These are phyloP conservation scores for Zygotorulaspora sp. DNA, from an alignment of 805 yeast species.

Conservation along the genomic window DNA sequence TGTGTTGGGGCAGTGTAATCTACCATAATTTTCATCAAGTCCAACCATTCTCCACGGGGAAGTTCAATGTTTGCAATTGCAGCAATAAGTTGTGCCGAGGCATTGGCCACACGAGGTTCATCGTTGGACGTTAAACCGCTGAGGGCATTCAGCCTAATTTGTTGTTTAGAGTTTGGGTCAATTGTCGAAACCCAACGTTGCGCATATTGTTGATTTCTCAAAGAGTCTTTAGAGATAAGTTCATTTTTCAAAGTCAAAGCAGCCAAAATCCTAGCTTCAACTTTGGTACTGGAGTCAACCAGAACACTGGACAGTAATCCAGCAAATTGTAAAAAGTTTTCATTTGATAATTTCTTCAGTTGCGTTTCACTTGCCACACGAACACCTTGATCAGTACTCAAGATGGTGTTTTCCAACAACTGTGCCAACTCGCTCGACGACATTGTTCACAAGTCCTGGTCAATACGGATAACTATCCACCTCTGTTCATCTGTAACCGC, in stretches of 20 bases:
- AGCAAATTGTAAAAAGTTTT: conserved; percentile 72
- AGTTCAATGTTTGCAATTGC: conserved; percentile 95
- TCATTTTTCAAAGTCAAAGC: conserved; percentile 85
- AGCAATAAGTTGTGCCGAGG: conserved; percentile 92
- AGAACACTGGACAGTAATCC: conserved; percentile 66
- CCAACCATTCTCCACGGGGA: conserved; percentile 85
- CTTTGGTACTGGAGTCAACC: conserved; percentile 55
- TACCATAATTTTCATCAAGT: conserved; percentile 75
- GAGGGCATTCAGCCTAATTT: conserved; percentile 64
- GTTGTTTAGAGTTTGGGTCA: conserved; percentile 49
- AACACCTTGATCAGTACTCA: conserved; percentile 58
- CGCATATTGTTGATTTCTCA: conserved; percentile 53
- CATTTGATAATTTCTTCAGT: conserved; percentile 63
- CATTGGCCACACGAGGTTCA: conserved; percentile 70
- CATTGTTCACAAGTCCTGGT: conserved; percentile 15
- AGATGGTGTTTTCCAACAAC: conserved; percentile 74
- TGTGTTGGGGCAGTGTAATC: conserved; percentile 78
- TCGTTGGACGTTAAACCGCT: conserved; percentile 59
- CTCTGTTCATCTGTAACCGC: not conserved
- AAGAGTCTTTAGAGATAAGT: conserved; percentile 71
- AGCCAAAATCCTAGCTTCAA: conserved; percentile 89
- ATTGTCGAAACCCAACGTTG: conserved; percentile 67
- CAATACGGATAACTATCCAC: not conserved
- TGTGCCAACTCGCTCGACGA: conserved; percentile 51
- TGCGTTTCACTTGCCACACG: conserved; percentile 78